Percentiles rank a stretch among this genome's conserved stretches.
Evolutionary conservation across 1,284 basidiomycete species (phyloP).

Genomic region (Sporisorium reilianum): DNA sequence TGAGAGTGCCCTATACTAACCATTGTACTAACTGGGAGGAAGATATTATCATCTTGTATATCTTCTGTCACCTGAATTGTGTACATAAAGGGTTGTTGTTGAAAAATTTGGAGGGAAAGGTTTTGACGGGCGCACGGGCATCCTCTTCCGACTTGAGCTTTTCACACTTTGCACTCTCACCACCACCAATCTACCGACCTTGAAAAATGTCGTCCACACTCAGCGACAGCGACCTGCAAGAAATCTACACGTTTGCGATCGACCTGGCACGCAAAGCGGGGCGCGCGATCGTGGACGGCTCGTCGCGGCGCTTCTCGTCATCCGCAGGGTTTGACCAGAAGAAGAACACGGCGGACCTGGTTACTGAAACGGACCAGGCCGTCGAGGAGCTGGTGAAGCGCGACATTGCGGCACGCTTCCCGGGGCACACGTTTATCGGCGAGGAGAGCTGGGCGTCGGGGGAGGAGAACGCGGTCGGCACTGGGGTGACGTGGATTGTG

Average conservation of each 20-base stretch:
- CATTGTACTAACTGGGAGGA: slow-evolving; percentile 48
- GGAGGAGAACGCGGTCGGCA: slow-evolving; percentile 78
- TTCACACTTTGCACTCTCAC: no score
- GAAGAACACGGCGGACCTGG: slow-evolving; percentile 73
- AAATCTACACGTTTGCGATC: slow-evolving; percentile 77
- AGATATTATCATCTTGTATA: not conserved
- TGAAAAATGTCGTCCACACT: slow-evolving; percentile 6
- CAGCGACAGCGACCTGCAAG: slow-evolving; percentile 34
- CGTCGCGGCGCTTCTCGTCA: slow-evolving; percentile 68
- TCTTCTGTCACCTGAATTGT: not conserved
- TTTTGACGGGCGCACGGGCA: not conserved
- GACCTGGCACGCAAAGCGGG: slow-evolving; percentile 75
- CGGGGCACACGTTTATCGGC: slow-evolving; percentile 87
- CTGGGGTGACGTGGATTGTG: slow-evolving; percentile 91
- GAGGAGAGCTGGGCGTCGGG: slow-evolving; percentile 87
- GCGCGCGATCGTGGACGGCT: slow-evolving; percentile 71
- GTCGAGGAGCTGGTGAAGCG: slow-evolving; percentile 87
- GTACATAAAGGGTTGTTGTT: not conserved
- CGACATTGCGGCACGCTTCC: slow-evolving; percentile 79
- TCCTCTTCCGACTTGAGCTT: not conserved
- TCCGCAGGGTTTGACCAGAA: slow-evolving; percentile 55
- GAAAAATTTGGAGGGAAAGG: no score
- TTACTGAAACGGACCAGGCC: slow-evolving; percentile 95
- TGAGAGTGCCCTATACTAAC: slow-evolving; percentile 51
- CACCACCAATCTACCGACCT: not conserved